Conservation (phyloP, 768 basidiomycete species). For the Hypholoma fasciculare region DNA sequence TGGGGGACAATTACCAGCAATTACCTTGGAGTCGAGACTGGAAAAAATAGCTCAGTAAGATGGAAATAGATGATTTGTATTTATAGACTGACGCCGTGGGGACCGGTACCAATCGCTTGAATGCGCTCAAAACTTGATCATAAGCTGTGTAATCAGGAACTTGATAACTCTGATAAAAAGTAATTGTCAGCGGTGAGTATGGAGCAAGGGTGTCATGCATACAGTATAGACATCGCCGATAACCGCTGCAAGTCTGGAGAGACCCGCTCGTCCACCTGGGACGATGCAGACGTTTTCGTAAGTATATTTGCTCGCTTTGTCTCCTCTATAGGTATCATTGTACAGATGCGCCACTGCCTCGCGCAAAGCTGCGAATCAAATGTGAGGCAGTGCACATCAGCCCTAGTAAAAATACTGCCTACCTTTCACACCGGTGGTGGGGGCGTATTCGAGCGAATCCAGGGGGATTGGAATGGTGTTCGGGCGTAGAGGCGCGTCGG, state of each 20-base stretch:
- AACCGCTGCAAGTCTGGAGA: conserved; percentile 90
- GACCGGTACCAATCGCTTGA: conserved; percentile 87
- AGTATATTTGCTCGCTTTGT: conserved; percentile 82
- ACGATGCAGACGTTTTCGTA: conserved; percentile 94
- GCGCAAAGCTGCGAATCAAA: conserved; percentile 56
- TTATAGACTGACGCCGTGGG: conserved; percentile 71
- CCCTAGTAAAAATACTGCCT: background rate
- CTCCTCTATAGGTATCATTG: conserved; percentile 83
- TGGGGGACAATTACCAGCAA: conserved; percentile 14
- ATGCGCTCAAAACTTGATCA: conserved; percentile 81
- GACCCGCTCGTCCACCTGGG: conserved; percentile 88
- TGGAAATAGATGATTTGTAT: background rate
- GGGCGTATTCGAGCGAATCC: conserved; percentile 87
- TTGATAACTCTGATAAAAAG: conserved; percentile 67
- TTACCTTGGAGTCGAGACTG: conserved; percentile 34
- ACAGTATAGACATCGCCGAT: conserved; percentile 88
- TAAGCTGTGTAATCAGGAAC: conserved; percentile 92
- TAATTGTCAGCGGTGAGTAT: background rate
- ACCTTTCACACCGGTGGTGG: conserved; percentile 91
- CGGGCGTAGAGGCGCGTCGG: conserved; percentile 69
- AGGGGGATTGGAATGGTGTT: conserved; percentile 61
- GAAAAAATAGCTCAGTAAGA: background rate
- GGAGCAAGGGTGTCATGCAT: conserved; percentile 12
- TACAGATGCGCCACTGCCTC: conserved; percentile 91
- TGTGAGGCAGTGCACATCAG: background rate